Percentiles rank a stretch among this genome's conserved stretches.
These are phyloP conservation scores for Limnanthes douglasii DNA, from an alignment of 345 rosid species.

Conservation along the genomic window DNA sequence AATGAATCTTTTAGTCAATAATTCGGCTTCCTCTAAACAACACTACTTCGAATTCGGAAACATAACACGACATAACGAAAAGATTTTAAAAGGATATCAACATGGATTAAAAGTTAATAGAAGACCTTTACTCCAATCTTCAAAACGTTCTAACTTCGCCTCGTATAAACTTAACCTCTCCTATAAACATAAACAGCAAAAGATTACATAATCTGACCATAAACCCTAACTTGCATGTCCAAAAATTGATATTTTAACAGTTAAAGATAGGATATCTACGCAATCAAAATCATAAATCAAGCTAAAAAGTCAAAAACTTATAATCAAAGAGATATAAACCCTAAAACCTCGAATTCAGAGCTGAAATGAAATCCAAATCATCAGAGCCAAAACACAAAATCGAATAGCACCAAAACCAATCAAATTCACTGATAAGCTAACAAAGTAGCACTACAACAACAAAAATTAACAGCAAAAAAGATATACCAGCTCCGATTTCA, in stretches of 20 bases:
- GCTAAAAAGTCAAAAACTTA: constrained; percentile 8
- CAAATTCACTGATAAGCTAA: too few species aligned
- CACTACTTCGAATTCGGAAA: too few species aligned
- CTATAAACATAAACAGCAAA: constrained; percentile 15
- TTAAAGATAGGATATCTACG: background rate
- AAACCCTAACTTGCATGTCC: too few species aligned
- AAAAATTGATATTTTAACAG: background rate
- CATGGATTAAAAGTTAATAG: too few species aligned
- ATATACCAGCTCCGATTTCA: constrained; percentile 79
- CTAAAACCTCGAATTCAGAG: background rate
- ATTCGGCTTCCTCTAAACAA: constrained; percentile 1
- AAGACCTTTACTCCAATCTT: constrained; percentile 74
- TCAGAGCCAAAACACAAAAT: too few species aligned
- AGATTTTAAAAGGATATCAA: too few species aligned
- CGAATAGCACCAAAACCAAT: too few species aligned
- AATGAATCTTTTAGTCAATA: constrained; percentile 7
- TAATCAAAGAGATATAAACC: background rate
- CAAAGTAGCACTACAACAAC: too few species aligned
- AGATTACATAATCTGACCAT: background rate
- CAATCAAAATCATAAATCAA: constrained; percentile 3
- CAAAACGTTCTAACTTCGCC: constrained; percentile 40
- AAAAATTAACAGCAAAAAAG: constrained; percentile 1
- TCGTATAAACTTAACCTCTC: constrained; percentile 62
- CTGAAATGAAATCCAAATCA: too few species aligned
- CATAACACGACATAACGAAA: too few species aligned